A percentile compares a stretch with the other conserved stretches of the same genome.
Conservation (phyloP, 2,329 filamentous ascomycete genomes). For the Neurospora sp. region DNA sequence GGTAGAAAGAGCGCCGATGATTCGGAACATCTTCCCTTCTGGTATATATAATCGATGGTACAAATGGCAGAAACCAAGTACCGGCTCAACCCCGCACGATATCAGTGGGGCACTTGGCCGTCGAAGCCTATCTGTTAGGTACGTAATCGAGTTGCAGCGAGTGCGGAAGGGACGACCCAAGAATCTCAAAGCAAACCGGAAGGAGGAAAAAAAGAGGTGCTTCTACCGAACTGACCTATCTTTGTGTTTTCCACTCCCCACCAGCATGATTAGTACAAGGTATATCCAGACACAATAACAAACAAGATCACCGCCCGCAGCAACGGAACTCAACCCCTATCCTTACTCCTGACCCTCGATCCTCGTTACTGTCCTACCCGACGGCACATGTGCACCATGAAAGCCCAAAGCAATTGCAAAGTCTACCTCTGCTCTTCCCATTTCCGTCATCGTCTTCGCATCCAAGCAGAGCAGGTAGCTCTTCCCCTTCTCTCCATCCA, state of each 20-base stretch:
- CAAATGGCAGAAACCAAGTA: background rate
- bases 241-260: background rate
- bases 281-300: background rate
- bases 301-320: background rate
- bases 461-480: constrained; percentile 60
- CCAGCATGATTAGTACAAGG: background rate
- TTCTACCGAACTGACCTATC: background rate
- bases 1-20: background rate
- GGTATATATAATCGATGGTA: background rate
- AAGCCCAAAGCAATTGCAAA: constrained; percentile 55
- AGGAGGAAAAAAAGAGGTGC: background rate
- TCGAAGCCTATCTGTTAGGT: background rate
- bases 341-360: background rate
- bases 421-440: constrained; percentile 52
- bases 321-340: background rate
- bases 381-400: constrained; percentile 43
- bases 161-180: background rate
- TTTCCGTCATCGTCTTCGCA: constrained; percentile 51
- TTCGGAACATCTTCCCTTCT: background rate
- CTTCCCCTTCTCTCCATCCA: constrained; percentile 46
- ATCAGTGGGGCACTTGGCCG: background rate
- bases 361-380: background rate
- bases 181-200: background rate
- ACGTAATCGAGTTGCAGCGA: background rate
- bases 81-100: background rate